A percentile compares a stretch with the other conserved stretches of the same genome.
These are phyloP conservation scores for Inosperma sp. DNA, from an alignment of 768 basidiomycete genomes.

Conservation along the genomic window DNA sequence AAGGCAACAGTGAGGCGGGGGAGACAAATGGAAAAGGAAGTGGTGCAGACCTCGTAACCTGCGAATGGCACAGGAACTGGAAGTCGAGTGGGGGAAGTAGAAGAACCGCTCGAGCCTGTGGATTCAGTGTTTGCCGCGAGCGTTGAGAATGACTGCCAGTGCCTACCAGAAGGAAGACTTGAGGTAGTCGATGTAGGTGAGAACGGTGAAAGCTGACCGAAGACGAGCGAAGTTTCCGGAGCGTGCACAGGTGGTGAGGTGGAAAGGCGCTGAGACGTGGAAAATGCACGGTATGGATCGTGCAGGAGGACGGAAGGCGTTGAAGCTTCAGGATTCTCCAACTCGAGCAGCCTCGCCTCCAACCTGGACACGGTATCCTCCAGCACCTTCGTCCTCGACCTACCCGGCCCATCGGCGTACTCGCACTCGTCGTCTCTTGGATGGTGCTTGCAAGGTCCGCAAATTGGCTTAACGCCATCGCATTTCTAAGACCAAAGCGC, in stretches of 20 bases:
- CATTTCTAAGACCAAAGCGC: slow-evolving; percentile 43
- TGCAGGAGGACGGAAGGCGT: slow-evolving; percentile 47
- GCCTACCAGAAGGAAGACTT: slow-evolving; percentile 46
- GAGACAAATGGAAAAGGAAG: not conserved
- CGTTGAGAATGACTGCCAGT: slow-evolving; percentile 35
- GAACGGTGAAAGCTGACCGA: slow-evolving; percentile 37
- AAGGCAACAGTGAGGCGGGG: slow-evolving; percentile 10
- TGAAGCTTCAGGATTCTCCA: slow-evolving; percentile 48
- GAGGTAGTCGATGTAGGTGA: slow-evolving; percentile 43
- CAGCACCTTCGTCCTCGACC: slow-evolving; percentile 54
- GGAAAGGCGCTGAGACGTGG: slow-evolving; percentile 29
- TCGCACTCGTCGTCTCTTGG: slow-evolving; percentile 67
- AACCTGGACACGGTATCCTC: slow-evolving; percentile 56
- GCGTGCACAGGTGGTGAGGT: slow-evolving; percentile 33
- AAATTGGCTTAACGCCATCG: slow-evolving; percentile 59
- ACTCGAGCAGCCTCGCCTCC: slow-evolving; percentile 51
- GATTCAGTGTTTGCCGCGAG: slow-evolving; percentile 37
- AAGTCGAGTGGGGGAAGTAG: slow-evolving; percentile 35
- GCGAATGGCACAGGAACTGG: slow-evolving; percentile 34
- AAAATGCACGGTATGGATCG: slow-evolving; percentile 43
- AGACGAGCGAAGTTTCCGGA: slow-evolving; percentile 28
- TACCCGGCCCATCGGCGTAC: slow-evolving; percentile 59
- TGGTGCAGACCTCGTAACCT: slow-evolving; percentile 35
- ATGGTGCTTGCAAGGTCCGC: slow-evolving; percentile 56
- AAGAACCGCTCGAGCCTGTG: slow-evolving; percentile 42